phyloP scores from a whole-genome alignment of 176 grass and related monocot genomes.

The Carex cristatella region DNA sequence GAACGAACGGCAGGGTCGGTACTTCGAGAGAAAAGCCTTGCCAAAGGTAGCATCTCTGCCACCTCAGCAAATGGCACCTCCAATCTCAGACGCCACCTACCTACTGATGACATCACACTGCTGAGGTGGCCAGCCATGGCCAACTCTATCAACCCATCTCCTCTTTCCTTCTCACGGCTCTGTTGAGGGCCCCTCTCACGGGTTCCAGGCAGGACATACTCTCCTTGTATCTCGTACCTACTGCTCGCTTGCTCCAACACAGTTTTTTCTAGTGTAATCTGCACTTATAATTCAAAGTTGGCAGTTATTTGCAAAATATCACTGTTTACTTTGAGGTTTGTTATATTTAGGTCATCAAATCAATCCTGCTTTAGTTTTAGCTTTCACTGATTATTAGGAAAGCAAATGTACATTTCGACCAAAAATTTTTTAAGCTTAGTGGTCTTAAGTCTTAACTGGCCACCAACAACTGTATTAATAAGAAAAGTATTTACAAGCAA shows the following conservation, averaged over 20 bases:
- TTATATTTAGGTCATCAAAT: too few species aligned
- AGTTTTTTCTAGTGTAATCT: constrained; percentile 98
- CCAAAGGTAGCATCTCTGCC: constrained; percentile 98
- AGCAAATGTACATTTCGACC: too few species aligned
- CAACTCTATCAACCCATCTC: constrained; percentile 66
- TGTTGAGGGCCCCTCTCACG: constrained; percentile 72
- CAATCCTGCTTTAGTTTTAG: too few species aligned
- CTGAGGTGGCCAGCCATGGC: constrained; percentile 94
- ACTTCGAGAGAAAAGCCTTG: constrained; percentile 93
- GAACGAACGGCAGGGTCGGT: constrained; percentile 90
- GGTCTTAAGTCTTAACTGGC: too few species aligned
- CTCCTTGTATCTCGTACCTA: constrained; percentile 94
- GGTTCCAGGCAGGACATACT: constrained; percentile 89
- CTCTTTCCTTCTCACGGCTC: constrained; percentile 27
- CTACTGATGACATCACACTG: constrained; percentile 92
- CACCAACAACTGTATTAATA: too few species aligned
- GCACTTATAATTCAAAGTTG: constrained; percentile 20
- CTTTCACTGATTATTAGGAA: too few species aligned
- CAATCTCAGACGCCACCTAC: constrained; percentile 91
- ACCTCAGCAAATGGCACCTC: constrained; percentile 95
- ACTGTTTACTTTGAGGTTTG: too few species aligned
- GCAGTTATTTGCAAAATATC: background rate
- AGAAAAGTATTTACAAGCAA: too few species aligned
- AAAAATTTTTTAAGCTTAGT: too few species aligned
- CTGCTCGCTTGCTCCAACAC: constrained; percentile 85